Percentiles rank a stretch among this genome's conserved stretches.
phyloP scores from a whole-genome alignment of 192 early-diverging fungal species.

The Jimgerdemannia lactiflua region DNA sequence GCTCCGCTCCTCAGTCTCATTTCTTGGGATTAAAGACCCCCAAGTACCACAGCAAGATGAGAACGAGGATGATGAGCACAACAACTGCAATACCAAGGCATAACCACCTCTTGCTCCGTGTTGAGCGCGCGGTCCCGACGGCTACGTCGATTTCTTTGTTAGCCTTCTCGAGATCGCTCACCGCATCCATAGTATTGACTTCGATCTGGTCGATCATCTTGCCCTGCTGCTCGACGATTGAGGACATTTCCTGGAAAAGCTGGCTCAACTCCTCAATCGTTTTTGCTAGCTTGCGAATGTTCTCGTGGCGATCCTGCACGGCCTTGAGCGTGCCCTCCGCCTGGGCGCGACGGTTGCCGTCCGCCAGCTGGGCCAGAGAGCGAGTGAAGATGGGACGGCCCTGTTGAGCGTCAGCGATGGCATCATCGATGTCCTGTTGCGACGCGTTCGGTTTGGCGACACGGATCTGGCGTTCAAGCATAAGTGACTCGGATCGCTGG shows the following conservation, averaged over 20 bases:
- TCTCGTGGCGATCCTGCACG: conserved; percentile 62
- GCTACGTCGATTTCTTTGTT: conserved; percentile 62
- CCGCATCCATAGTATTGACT: conserved; percentile 36
- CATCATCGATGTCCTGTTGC: conserved; percentile 50
- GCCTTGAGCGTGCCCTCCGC: conserved; percentile 47
- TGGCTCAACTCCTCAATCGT: conserved; percentile 53
- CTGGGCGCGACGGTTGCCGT: conserved; percentile 35
- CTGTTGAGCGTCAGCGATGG: conserved; percentile 40
- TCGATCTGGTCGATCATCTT: conserved; percentile 26
- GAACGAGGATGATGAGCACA: conserved; percentile 37
- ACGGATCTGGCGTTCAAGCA: conserved; percentile 32
- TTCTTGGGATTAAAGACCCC: no score
- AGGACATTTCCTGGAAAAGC: conserved; percentile 66
- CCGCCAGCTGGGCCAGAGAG: conserved; percentile 49
- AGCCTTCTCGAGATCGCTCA: conserved; percentile 61
- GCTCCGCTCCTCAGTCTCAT: no score
- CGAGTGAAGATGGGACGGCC: conserved; percentile 55
- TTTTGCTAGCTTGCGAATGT: conserved; percentile 55
- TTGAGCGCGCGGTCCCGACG: conserved; percentile 29
- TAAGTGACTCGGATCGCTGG: conserved; percentile 22
- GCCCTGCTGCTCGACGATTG: conserved; percentile 43
- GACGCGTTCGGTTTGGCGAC: conserved; percentile 56
- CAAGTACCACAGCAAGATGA: conserved; percentile 23
- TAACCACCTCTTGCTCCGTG: conserved; percentile 59
- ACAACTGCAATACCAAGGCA: conserved; percentile 40